phyloP scores from a whole-genome alignment of 257 asterid genomes.

The Nicotiana otophora region DNA sequence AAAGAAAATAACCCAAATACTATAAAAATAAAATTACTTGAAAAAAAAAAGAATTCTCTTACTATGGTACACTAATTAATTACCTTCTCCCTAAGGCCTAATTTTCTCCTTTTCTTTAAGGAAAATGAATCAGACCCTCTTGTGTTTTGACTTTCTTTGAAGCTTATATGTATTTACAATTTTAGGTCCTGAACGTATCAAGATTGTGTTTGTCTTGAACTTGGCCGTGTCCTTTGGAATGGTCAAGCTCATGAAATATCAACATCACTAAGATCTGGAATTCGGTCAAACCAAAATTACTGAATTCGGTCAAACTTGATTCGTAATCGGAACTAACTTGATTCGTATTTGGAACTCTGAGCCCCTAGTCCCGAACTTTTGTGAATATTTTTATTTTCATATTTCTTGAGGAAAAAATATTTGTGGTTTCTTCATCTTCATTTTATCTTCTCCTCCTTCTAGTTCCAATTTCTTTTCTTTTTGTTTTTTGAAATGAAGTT shows the following conservation, averaged over 20 bases:
- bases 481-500: background rate
- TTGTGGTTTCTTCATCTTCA: background rate
- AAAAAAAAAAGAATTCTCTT: background rate
- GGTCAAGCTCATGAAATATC: background rate
- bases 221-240: background rate
- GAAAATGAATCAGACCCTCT: slow-evolving; percentile 4
- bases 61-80: background rate
- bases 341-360: too few relatives aligned
- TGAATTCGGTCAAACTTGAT: too few relatives aligned
- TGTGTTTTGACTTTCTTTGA: background rate
- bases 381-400: background rate
- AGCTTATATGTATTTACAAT: slow-evolving; percentile 16
- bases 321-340: too few relatives aligned
- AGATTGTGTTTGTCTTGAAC: background rate
- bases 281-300: too few relatives aligned
- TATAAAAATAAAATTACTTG: background rate
- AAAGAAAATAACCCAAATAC: background rate
- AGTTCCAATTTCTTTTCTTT: too few relatives aligned
- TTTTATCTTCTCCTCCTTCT: too few relatives aligned
- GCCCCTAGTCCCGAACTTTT: background rate
- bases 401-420: background rate
- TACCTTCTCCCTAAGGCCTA: background rate
- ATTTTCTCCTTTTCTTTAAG: background rate
- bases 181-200: background rate
- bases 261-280: too few relatives aligned